A percentile compares a stretch with the other conserved stretches of the same genome.
Evolutionary conservation across 139 green algal species (phyloP).

Genomic region (Raphidocelis subcapitata): DNA sequence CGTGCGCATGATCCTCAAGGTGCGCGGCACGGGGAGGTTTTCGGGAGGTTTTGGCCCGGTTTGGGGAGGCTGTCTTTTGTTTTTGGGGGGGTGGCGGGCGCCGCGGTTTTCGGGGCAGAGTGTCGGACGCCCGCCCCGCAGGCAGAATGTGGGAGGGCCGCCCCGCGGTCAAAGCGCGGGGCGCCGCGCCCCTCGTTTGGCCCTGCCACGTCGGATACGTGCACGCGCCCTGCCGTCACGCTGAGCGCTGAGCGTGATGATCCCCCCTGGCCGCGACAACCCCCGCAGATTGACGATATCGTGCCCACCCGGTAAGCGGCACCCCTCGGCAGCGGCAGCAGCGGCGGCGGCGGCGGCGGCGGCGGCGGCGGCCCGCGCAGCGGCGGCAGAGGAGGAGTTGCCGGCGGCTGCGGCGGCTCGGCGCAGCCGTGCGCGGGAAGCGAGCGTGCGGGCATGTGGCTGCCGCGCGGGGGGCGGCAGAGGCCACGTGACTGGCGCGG

Average conservation of each 20-base stretch:
- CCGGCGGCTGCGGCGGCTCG: too few relatives aligned
- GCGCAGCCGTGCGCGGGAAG: too few relatives aligned
- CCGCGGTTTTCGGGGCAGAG: background rate
- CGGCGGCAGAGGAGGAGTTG: too few relatives aligned
- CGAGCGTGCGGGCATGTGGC: too few relatives aligned
- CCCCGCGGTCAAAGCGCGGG: background rate
- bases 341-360: too few relatives aligned
- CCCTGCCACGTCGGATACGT: background rate
- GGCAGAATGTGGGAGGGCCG: background rate
- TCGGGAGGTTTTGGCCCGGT: background rate
- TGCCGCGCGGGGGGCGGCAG: too few relatives aligned
- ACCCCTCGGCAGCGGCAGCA: too few relatives aligned
- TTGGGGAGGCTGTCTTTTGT: background rate
- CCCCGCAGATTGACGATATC: slow-evolving; percentile 88
- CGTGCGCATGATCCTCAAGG: slow-evolving; percentile 97
- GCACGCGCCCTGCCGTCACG: background rate
- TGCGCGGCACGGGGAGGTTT: background rate
- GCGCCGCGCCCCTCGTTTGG: background rate
- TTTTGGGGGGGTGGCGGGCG: background rate
- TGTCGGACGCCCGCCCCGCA: background rate
- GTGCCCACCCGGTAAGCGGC: slow-evolving; percentile 78
- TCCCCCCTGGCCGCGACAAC: background rate
- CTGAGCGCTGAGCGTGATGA: background rate
- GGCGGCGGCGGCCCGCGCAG: too few relatives aligned
- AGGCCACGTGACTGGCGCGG: too few relatives aligned